phyloP scores from a whole-genome alignment of 192 early-diverging fungal genomes.

The Phycomyces blakesleeanus region DNA sequence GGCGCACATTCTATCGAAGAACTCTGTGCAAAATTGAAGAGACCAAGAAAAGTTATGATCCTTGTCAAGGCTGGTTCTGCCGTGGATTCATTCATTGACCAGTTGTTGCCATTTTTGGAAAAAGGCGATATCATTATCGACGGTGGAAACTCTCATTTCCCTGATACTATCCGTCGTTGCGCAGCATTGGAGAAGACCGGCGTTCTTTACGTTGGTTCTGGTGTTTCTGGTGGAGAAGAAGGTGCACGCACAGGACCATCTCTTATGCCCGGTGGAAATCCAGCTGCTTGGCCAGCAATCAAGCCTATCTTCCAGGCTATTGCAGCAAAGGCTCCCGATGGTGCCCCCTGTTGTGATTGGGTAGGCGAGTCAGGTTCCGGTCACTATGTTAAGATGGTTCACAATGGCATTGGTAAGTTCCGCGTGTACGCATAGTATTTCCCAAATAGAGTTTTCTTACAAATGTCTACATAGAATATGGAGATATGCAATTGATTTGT shows the following conservation, averaged over 20 bases:
- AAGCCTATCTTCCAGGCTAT: constrained; percentile 97
- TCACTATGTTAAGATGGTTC: constrained; percentile 99
- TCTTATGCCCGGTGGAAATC: constrained; percentile 96
- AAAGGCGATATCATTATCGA: constrained; percentile 95
- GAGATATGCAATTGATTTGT: constrained; percentile 98
- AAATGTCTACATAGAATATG: constrained; percentile 62
- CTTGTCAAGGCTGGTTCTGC: constrained; percentile 95
- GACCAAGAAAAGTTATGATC: constrained; percentile 96
- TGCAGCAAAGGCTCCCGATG: constrained; percentile 82
- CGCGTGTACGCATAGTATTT: too few relatives aligned
- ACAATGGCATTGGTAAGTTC: constrained; percentile 87
- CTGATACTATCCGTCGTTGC: constrained; percentile 87
- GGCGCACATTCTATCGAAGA: constrained; percentile 95
- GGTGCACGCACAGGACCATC: constrained; percentile 96
- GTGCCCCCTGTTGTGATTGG: constrained; percentile 97
- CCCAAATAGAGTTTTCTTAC: too few relatives aligned
- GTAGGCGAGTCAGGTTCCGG: constrained; percentile 96
- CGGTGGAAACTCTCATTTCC: constrained; percentile 99
- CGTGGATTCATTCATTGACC: constrained; percentile 94
- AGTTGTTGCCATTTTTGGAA: constrained; percentile 84
- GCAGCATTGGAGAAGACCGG: constrained; percentile 87
- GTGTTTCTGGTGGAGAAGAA: constrained; percentile 99
- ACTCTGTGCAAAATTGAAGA: constrained; percentile 89
- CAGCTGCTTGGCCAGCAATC: constrained; percentile 87
- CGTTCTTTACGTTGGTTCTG: constrained; percentile 91